Conservation (phyloP, 352 stramenopile species). For the Globisporangium acanthophoron region DNA sequence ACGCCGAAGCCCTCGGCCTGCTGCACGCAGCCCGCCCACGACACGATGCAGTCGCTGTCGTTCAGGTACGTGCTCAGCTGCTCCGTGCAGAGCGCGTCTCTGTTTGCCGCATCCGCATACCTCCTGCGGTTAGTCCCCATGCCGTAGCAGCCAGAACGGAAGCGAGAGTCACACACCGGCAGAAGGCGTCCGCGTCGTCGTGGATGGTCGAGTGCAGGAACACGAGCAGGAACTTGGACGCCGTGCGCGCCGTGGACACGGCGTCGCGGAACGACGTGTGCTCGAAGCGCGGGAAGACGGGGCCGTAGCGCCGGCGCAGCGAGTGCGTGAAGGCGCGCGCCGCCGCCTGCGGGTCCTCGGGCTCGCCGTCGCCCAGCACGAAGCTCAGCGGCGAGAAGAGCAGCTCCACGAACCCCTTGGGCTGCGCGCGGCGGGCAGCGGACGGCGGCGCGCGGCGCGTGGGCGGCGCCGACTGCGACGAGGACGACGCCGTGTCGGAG, state of each 20-base stretch:
- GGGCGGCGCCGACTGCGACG: slow-evolving; percentile 4
- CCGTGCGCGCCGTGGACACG: slow-evolving; percentile 66
- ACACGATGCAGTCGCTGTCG: slow-evolving; percentile 78
- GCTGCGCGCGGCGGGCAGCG: background rate
- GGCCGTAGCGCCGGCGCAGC: slow-evolving; percentile 52
- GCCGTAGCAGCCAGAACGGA: too few species aligned
- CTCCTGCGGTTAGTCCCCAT: too few species aligned
- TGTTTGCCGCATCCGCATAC: slow-evolving; percentile 8
- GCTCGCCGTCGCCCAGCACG: slow-evolving; percentile 62
- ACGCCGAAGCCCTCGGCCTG: slow-evolving; percentile 76
- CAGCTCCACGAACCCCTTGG: slow-evolving; percentile 70
- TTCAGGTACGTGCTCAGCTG: slow-evolving; percentile 68
- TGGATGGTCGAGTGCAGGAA: slow-evolving; percentile 85
- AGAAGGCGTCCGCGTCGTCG: slow-evolving; percentile 70
- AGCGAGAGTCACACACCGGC: slow-evolving; percentile 25
- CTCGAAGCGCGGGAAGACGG: slow-evolving; percentile 65
- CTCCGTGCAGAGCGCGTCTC: slow-evolving; percentile 62
- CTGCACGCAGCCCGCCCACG: slow-evolving; percentile 78
- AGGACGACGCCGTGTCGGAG: slow-evolving; percentile 13
- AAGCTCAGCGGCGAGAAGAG: slow-evolving; percentile 72
- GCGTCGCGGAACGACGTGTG: slow-evolving; percentile 79
- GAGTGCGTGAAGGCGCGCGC: slow-evolving; percentile 53
- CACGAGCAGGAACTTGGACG: slow-evolving; percentile 81
- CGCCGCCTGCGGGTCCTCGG: slow-evolving; percentile 53
- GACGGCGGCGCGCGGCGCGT: background rate